Conservation (phyloP, 345 rosid species). For the Citrus glauca region DNA sequence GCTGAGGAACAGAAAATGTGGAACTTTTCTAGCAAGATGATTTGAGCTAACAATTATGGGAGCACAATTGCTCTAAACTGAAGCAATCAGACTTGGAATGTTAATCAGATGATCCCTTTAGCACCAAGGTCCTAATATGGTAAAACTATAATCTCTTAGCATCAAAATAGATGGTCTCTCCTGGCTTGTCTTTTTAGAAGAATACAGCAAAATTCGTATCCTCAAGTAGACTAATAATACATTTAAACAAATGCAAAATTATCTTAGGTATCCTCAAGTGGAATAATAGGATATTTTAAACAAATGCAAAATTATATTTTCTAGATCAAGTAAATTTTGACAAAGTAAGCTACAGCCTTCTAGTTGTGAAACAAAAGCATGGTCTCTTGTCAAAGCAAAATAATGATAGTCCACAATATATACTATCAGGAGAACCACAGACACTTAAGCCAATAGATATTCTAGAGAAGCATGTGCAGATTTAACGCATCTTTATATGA, state of each 20-base stretch:
- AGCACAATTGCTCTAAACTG: neutral
- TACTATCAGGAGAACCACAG: neutral
- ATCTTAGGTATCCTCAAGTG: neutral
- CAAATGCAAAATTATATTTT: neutral
- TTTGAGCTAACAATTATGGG: neutral
- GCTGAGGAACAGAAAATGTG: neutral
- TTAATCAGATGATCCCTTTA: neutral
- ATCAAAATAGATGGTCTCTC: neutral
- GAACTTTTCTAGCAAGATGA: neutral
- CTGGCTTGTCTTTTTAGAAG: neutral
- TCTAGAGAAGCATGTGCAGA: neutral
- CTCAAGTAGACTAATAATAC: neutral
- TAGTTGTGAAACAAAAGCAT: neutral
- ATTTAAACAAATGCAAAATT: neutral
- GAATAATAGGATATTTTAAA: neutral
- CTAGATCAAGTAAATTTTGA: neutral
- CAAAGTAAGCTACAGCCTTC: neutral
- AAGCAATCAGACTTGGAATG: neutral
- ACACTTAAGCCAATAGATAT: neutral
- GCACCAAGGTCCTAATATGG: neutral
- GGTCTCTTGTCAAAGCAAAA: neutral
- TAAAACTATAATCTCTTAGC: neutral
- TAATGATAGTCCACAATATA: neutral
- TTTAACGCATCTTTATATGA: neutral
- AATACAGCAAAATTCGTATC: neutral